These are phyloP conservation scores for Venustampulla echinocandica DNA, from an alignment of 495 filamentous ascomycete genomes.

Conservation along the genomic window DNA sequence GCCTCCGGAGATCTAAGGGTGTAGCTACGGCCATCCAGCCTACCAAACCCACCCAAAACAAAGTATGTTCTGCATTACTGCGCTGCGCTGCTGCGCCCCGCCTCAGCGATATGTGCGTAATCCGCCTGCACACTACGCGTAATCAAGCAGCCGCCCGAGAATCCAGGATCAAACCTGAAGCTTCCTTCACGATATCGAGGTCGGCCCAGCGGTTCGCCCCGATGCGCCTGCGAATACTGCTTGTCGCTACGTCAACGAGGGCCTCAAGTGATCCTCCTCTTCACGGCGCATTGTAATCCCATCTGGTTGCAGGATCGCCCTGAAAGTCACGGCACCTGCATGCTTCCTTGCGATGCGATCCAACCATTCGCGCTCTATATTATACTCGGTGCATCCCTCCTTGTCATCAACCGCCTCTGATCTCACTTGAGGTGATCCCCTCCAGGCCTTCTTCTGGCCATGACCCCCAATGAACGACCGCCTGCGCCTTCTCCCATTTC, in stretches of 20 bases:
- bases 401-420: neutral
- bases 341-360: neutral
- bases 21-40: too few species aligned
- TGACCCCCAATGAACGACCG: neutral
- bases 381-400: neutral
- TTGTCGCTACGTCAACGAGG: neutral
- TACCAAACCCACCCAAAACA: too few species aligned
- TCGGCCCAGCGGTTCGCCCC: too few species aligned
- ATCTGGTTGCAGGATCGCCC: neutral
- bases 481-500: too few species aligned
- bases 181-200: too few species aligned
- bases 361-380: neutral
- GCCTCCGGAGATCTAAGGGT: too few species aligned
- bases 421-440: neutral
- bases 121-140: too few species aligned
- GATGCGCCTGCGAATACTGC: neutral
- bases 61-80: too few species aligned
- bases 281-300: neutral
- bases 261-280: neutral
- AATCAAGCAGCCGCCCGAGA: too few species aligned
- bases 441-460: constrained; percentile 1
- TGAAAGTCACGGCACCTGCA: neutral
- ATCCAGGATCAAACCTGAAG: too few species aligned
- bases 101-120: too few species aligned
- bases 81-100: too few species aligned